Evolutionary conservation across 2,329 filamentous ascomycete genomes (phyloP).

Genomic region (Penicillium sumatraense): DNA sequence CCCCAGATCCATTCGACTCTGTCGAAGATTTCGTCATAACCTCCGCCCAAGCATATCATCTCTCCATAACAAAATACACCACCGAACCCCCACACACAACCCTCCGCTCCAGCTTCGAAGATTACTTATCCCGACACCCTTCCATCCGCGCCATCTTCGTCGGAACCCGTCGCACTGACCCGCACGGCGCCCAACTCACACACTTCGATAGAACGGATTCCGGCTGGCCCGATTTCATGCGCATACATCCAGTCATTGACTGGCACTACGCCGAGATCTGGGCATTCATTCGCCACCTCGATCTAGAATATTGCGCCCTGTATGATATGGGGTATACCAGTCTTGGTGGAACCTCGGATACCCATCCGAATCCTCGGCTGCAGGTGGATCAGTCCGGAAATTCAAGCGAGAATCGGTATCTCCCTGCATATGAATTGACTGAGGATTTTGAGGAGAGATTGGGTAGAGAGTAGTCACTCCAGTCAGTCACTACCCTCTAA

Average conservation of each 20-base stretch:
- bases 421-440: slow-evolving; percentile 28
- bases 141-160: slow-evolving; percentile 79
- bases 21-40: slow-evolving; percentile 81
- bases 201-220: slow-evolving; percentile 87
- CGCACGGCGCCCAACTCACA: slow-evolving; percentile 77
- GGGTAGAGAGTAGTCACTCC: slow-evolving; percentile 65
- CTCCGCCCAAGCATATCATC: slow-evolving; percentile 70
- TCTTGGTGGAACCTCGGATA: slow-evolving; percentile 88
- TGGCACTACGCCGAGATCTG: slow-evolving; percentile 97
- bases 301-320: slow-evolving; percentile 80
- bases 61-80: slow-evolving; percentile 75
- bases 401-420: slow-evolving; percentile 25
- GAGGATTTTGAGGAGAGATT: slow-evolving; percentile 79
- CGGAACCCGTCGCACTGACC: slow-evolving; percentile 87
- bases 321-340: slow-evolving; percentile 92
- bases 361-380: slow-evolving; percentile 82
- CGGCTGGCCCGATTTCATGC: slow-evolving; percentile 91
- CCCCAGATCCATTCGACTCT: slow-evolving; percentile 79
- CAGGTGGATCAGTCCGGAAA: slow-evolving; percentile 34
- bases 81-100: slow-evolving; percentile 57
- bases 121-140: slow-evolving; percentile 64
- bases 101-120: slow-evolving; percentile 80
- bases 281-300: slow-evolving; percentile 75
- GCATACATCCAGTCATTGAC: slow-evolving; percentile 93
- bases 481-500: no score